A percentile compares a stretch with the other conserved stretches of the same genome.
phyloP scores from a whole-genome alignment of 305 asterid genomes.

The Nicotiana rustica region DNA sequence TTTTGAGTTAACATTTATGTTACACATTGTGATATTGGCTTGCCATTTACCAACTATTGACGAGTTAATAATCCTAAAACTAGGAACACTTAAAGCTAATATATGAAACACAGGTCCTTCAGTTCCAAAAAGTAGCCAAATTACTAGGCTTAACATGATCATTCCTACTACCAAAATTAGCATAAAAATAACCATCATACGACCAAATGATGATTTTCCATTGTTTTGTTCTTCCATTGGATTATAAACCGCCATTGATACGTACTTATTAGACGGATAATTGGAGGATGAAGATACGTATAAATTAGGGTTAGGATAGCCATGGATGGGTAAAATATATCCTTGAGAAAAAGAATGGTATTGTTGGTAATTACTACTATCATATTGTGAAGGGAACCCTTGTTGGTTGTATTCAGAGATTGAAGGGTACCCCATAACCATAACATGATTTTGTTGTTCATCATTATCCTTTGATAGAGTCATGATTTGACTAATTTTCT shows the following conservation, averaged over 20 bases:
- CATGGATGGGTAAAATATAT: slow-evolving; percentile 15
- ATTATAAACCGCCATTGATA: not conserved
- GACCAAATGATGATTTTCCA: slow-evolving; percentile 38
- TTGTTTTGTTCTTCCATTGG: slow-evolving; percentile 5
- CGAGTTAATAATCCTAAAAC: slow-evolving; percentile 37
- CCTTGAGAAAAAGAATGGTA: too few species aligned
- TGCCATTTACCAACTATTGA: slow-evolving; percentile 42
- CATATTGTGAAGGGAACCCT: too few species aligned
- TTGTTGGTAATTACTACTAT: too few species aligned
- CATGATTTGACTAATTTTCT: slow-evolving; percentile 25
- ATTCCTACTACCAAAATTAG: slow-evolving; percentile 44
- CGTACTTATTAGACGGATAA: not conserved
- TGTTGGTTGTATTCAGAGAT: not conserved
- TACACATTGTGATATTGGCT: slow-evolving; percentile 39
- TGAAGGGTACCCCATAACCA: slow-evolving; percentile 38
- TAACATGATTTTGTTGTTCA: not conserved
- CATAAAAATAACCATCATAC: slow-evolving; percentile 50
- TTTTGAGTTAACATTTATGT: slow-evolving; percentile 41
- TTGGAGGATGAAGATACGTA: slow-evolving; percentile 24
- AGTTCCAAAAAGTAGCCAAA: slow-evolving; percentile 63
- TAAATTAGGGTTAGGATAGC: not conserved
- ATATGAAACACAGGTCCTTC: slow-evolving; percentile 53
- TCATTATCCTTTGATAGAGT: slow-evolving; percentile 18
- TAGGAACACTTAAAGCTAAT: slow-evolving; percentile 43
- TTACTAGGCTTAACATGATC: slow-evolving; percentile 51